These are phyloP conservation scores for Fraxinus pennsylvanica DNA, from an alignment of 257 asterid species.

Conservation along the genomic window DNA sequence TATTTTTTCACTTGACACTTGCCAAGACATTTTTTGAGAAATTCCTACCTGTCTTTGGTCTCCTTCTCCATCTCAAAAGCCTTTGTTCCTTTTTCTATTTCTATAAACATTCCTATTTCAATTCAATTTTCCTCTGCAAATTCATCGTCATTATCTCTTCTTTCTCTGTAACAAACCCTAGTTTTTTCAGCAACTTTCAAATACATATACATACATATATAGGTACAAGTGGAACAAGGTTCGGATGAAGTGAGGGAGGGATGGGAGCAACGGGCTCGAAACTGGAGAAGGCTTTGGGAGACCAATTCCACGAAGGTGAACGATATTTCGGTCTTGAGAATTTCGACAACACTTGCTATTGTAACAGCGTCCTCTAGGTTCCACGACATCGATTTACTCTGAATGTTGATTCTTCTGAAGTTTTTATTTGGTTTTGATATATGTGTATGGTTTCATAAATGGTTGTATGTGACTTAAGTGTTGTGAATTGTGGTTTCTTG, in stretches of 20 bases:
- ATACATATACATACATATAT: background rate
- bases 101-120: background rate
- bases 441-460: background rate
- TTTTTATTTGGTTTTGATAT: conserved; percentile 2
- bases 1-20: background rate
- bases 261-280: conserved; percentile 71
- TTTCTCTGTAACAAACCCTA: background rate
- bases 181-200: background rate
- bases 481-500: background rate
- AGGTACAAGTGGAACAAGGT: background rate
- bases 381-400: conserved; percentile 19
- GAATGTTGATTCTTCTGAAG: background rate
- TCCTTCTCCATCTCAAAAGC: background rate
- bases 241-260: conserved; percentile 46
- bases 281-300: conserved; percentile 64
- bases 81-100: background rate
- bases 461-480: background rate
- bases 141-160: background rate
- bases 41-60: background rate
- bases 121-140: background rate
- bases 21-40: background rate
- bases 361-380: conserved; percentile 71
- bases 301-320: conserved; percentile 69
- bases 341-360: conserved; percentile 66
- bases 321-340: conserved; percentile 63